Evolutionary conservation across 2,329 filamentous ascomycete genomes (phyloP), one percentile per base, ranked within the genome.

Genomic region (Alternaria brassicicola): DNA sequence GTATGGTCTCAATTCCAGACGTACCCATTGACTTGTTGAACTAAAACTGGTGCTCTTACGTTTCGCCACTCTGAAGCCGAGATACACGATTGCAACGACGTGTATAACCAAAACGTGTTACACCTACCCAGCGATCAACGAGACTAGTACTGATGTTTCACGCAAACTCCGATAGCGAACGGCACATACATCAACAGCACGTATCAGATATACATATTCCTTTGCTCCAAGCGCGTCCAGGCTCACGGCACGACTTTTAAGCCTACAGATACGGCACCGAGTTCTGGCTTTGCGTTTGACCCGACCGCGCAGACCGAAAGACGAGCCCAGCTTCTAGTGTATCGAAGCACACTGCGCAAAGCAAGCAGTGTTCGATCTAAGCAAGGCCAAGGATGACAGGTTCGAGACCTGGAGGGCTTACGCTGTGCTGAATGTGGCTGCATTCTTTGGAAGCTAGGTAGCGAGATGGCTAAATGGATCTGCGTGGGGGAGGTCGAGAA

Each of bases 141-240:
- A n/a, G n/a, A n/a, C n/a, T n/a, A n/a, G n/a, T n/a, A n/a, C n/a
- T n/a, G n/a, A n/a, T n/a, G n/a, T n/a, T 77, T 80, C 30, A 77
- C 77, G 12, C 65, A 81, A 15, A 67, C 67, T 2, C 78, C 82
- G 13, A 85, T 85, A 60, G 73, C 81, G 23, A 81, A 82, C 21
- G 83, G 83, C 25, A 84, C 82, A 1, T 84, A 81, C 23, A 71
- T 84, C 57, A 85, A 85, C 75, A 75, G 72, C 59, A 85, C 83
- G 1, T 81, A 85, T 62, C 81, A 80, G 67, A 81, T 81, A 2
- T 84, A 82, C 62, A 86, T 84, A 1, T 86, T 85, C 71, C 78
- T 85, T 35, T 86, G 84, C 65, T 65, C 59, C 10, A 71, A 68
- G 15, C 77, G 75, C 52, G 73, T 78, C 21, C 67, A 62, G 15